Evolutionary conservation across 495 filamentous ascomycete species (phyloP), one percentile per base, ranked within the genome.

Genomic region (Hypoxylon perforatum): DNA sequence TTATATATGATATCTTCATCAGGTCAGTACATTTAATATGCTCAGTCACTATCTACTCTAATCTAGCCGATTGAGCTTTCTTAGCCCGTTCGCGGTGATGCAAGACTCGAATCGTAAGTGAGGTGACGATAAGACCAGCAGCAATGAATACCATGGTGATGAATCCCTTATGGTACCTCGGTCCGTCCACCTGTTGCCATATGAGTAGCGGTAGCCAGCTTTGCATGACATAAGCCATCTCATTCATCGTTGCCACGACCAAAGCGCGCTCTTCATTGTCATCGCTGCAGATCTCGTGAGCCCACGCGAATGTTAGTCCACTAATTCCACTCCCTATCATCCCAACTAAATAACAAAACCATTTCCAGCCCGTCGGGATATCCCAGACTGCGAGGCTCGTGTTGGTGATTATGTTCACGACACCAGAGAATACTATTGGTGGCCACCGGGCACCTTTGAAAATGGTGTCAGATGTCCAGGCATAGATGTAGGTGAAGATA

Each of bases 241-340:
- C 65, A 42, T 80, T 81, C 79, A 82, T 81, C 12, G 75, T 51
- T 7, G 55, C 77, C 3, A 77, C 71, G 4, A 86, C 82, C 14
- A 88, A 57, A 2, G 85, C 81, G n/a, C 87, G 72, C 67, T 88
- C 84, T 63, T 85, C 81, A 19, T 82, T 81, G 48, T 84, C 82
- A 22, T 77, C 77, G 9, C 73, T 73, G 62, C 77, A 87, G 69
- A 80, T 83, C 65, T 77, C 85, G 67, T 87, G 82, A 1, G 83
- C 81, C 85, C 85, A 87, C 18, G 74, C 73, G 53, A 72, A 80
- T 17, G 65, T 77, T 25, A 79, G 48, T 21, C 77, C 77, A 19
- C 71, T 75, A 42, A 78, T 70, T 4, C 76, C 75, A 42, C 72
- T 46, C 53, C 73, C 60, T 28, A 78, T 77, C 67, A 72, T 62